Base-by-base conservation (phyloP, 805 yeast genomes). In the Starmera quercuum region DNA sequence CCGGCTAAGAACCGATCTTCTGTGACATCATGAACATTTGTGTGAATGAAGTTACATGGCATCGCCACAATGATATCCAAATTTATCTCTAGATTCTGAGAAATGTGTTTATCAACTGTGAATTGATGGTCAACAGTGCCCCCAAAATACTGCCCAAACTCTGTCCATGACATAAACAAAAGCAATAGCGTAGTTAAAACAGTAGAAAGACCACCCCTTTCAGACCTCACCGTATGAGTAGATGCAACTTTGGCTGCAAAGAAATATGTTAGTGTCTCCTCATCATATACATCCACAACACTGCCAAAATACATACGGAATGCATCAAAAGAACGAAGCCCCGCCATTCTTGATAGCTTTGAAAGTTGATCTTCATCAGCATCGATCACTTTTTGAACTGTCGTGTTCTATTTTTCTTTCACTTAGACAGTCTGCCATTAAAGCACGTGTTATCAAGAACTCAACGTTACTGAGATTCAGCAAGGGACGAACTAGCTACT, bases 41-140 rank as follows among this genome's bases (percentile, higher is more conserved):
- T 77, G 44, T 77, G 81, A 13, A 92, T 41, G 45, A 61, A 72
- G 38, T 76, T 71, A 59, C 98, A 92, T 8, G 95, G 94, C 79
- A 82, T 81, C 7, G 80, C 79, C 30, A 92, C 81, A 19, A 81
- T 68, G 44, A 92, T 53, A 53, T 88, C 97, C 37, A 92, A 31
- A 51, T 92, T 88, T 30, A 92, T 68, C 29, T 69, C 70, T 35
- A 87, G 68, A 22, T 70, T 70, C 36, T 71, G 72, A n/a, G 57
- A 59, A 12, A 85, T 59, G 4, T 63, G 61, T 23, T 68, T 64
- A 48, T 84, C 94, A 5, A 92, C 94, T 4, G 68, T 63, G 54
- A 84, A 92, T 45, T 79, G 83, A 44, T 80, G 83, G 47, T 79
- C 86, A 7, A 82, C 71, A 36, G 69, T 70, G 3, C 97, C 97